Percentiles rank a stretch among this genome's conserved stretches.
These are phyloP conservation scores for Rhodotorula sp. DNA, from an alignment of 1,284 basidiomycete species.

Conservation along the genomic window DNA sequence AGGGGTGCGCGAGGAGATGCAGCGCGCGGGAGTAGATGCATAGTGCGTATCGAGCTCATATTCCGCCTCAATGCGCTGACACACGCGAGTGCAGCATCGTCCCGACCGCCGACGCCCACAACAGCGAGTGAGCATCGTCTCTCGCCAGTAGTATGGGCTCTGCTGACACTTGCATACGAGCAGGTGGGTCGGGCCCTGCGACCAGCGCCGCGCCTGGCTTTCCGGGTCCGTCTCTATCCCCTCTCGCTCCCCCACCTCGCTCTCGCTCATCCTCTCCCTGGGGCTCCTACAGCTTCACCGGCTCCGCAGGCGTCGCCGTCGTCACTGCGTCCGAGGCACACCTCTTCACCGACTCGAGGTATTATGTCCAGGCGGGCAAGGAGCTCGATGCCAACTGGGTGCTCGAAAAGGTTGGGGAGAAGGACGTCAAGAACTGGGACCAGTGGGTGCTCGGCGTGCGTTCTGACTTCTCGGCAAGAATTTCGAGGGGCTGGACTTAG, in stretches of 20 bases:
- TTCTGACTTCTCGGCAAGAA: slow-evolving; percentile 48
- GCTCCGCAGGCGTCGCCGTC: slow-evolving; percentile 71
- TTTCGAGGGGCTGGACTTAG: background rate
- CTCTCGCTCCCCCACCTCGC: no score
- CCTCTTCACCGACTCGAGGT: slow-evolving; percentile 71
- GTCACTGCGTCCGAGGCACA: slow-evolving; percentile 25
- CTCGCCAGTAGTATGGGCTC: background rate
- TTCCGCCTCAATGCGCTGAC: background rate
- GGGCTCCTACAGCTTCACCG: slow-evolving; percentile 67
- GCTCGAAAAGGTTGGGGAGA: slow-evolving; percentile 85
- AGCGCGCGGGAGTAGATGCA: slow-evolving; percentile 83
- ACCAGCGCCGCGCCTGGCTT: slow-evolving; percentile 80
- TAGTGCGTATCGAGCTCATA: slow-evolving; percentile 63
- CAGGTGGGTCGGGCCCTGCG: slow-evolving; percentile 66
- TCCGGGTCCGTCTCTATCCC: slow-evolving; percentile 53
- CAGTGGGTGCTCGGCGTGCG: slow-evolving; percentile 69
- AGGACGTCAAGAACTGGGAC: slow-evolving; percentile 87
- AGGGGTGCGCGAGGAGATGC: slow-evolving; percentile 85
- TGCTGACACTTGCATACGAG: background rate
- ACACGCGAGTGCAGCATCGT: slow-evolving; percentile 45
- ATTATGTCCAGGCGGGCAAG: slow-evolving; percentile 87
- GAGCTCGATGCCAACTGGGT: slow-evolving; percentile 82
- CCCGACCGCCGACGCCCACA: slow-evolving; percentile 62
- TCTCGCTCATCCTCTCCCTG: background rate
- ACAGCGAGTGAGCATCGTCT: slow-evolving; percentile 71